These are phyloP conservation scores for Kokia cookei DNA, from an alignment of 441 rosid genomes.

Conservation along the genomic window DNA sequence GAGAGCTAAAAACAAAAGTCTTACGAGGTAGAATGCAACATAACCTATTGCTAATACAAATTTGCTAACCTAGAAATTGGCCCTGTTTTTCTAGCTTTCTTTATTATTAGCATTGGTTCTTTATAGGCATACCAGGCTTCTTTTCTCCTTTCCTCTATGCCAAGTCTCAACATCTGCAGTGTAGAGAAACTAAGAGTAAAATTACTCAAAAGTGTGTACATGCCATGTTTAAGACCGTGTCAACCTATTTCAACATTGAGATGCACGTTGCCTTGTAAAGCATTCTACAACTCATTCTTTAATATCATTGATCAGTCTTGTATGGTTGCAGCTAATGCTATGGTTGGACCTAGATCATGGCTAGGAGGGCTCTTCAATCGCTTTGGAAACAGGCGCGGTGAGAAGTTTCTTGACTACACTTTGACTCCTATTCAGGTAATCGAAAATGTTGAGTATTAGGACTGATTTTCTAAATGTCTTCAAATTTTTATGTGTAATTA, in stretches of 20 bases:
- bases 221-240: background rate
- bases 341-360: slow-evolving; percentile 96
- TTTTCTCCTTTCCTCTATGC: background rate
- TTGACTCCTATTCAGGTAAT: slow-evolving; percentile 72
- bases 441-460: background rate
- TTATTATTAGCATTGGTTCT: background rate
- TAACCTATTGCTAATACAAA: background rate
- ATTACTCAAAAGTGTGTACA: background rate
- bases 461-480: background rate
- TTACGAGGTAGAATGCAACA: background rate
- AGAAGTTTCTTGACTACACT: slow-evolving; percentile 41
- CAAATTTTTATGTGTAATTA: background rate
- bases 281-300: background rate
- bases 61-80: background rate
- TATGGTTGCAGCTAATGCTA: slow-evolving; percentile 70
- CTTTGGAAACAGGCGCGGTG: slow-evolving; percentile 44
- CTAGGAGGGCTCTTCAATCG: slow-evolving; percentile 83
- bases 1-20: background rate
- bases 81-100: background rate
- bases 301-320: slow-evolving; percentile 23
- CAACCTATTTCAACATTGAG: background rate
- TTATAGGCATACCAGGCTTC: background rate
- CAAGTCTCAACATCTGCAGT: background rate
- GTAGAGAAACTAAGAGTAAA: background rate
- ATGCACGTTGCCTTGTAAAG: background rate